Evolutionary conservation across 2,329 filamentous ascomycete species (phyloP).

Genomic region (Mycogone perniciosa): DNA sequence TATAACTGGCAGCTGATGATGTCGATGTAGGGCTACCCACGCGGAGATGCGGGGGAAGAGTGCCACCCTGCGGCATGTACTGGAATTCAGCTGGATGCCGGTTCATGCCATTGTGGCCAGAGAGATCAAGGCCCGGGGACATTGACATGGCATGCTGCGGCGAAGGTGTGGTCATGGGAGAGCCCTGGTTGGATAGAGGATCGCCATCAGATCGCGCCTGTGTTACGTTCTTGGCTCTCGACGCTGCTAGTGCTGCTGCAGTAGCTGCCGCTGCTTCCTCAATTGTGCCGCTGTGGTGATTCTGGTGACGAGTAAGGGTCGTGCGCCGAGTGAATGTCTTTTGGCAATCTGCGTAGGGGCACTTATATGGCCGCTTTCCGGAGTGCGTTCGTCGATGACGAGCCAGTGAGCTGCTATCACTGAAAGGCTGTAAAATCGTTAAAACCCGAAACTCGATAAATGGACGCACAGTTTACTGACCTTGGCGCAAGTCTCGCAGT

Average conservation of each 20-base stretch:
- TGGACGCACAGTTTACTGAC: slow-evolving; percentile 41
- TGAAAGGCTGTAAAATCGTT: slow-evolving; percentile 61
- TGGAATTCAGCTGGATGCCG: slow-evolving; percentile 59
- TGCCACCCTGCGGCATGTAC: slow-evolving; percentile 67
- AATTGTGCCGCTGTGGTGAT: slow-evolving; percentile 89
- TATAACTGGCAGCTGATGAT: slow-evolving; percentile 48
- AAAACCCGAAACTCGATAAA: neutral
- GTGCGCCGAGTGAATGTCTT: slow-evolving; percentile 97
- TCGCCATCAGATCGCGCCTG: slow-evolving; percentile 63
- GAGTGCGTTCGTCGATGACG: slow-evolving; percentile 92
- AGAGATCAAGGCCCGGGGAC: slow-evolving; percentile 71
- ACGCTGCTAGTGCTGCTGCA: slow-evolving; percentile 69
- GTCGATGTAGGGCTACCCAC: slow-evolving; percentile 66
- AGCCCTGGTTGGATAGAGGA: slow-evolving; percentile 63
- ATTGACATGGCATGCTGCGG: slow-evolving; percentile 74
- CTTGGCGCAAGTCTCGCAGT: slow-evolving; percentile 95
- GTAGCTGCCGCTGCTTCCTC: slow-evolving; percentile 89
- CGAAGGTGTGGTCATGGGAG: slow-evolving; percentile 73
- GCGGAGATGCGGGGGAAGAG: slow-evolving; percentile 77
- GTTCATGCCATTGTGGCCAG: slow-evolving; percentile 59
- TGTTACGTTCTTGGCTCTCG: slow-evolving; percentile 34
- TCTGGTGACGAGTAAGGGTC: slow-evolving; percentile 90
- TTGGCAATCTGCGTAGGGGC: slow-evolving; percentile 93
- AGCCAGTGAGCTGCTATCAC: slow-evolving; percentile 89
- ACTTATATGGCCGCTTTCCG: slow-evolving; percentile 94